Base-by-base conservation (phyloP, 306 rosid species). In the Lathyrus oleraceus region DNA sequence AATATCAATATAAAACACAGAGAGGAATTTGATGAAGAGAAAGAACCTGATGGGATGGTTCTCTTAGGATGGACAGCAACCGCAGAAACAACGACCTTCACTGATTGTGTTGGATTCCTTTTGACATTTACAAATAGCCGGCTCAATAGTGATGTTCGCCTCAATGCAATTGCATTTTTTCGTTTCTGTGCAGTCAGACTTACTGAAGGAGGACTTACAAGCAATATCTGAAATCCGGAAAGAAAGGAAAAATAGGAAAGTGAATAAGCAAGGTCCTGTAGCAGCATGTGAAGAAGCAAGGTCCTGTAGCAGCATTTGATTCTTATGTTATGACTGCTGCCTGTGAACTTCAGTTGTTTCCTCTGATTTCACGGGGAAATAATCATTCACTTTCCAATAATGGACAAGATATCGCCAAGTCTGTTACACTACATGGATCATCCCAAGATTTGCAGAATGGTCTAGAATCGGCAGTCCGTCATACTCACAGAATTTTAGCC, bases 251-350 rank as follows among this genome's bases (percentile, higher is more conserved):
- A 79, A 67, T 68, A 81, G 85, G 80, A 93, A 70, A 79, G 56
- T 67, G 42, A 88, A 88, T 69, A 93, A 84, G 67, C 96, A 88
- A 83, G 98, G 97, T 65, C 97, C 98, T 10, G 85, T 90, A 28
- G 92, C 97, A 25, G 96, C 98, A 12, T 93, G 90, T 78, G 98
- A 88, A 88, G 71, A 93, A 84, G 68, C 96, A 88, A 83, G 98
- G 97, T 65, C 97, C 98, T 11, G 85, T 90, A 25, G 92, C 97
- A 25, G 96, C 98, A 12, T 93, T 93, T 78, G 98, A 93, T 82
- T 90, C 98, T n/a, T 93, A 93, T 67, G 98, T 93, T 75, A 79
- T 90, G 54, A 97, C 97, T 75, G 94, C 98, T 38, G 79, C 98
- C 27, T 93, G 94, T 67, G 98, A 93, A 83, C 96, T 93, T 77